These are phyloP conservation scores for Hypoxylon sp. DNA, from an alignment of 2,329 filamentous ascomycete species.

Conservation along the genomic window DNA sequence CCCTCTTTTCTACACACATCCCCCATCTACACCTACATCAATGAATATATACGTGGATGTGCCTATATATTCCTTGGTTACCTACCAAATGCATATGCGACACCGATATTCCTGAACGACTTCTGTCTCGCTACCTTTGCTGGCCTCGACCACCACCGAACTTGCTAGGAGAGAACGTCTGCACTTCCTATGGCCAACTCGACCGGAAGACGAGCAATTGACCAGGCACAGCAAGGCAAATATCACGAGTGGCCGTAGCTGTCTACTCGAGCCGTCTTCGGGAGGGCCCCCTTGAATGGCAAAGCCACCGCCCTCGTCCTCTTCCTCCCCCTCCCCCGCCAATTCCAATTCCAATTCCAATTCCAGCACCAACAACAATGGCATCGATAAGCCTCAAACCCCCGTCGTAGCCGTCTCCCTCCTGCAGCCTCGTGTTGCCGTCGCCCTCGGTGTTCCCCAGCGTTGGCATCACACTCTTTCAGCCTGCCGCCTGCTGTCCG, in stretches of 20 bases:
- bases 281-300: slow-evolving; percentile 43
- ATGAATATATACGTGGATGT: neutral
- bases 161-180: too few relatives aligned
- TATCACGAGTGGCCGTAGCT: slow-evolving; percentile 7
- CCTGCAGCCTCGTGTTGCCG: slow-evolving; percentile 81
- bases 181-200: slow-evolving; percentile 38
- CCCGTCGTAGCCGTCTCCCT: slow-evolving; percentile 56
- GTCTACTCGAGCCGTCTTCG: slow-evolving; percentile 24
- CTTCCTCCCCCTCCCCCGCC: slow-evolving; percentile 11
- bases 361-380: slow-evolving; percentile 26
- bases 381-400: slow-evolving; percentile 26
- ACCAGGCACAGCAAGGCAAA: slow-evolving; percentile 21
- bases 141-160: neutral
- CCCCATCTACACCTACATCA: neutral
- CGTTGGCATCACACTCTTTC: slow-evolving; percentile 81
- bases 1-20: too few relatives aligned
- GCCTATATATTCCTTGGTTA: neutral
- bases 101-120: slow-evolving; percentile 17
- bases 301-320: slow-evolving; percentile 34
- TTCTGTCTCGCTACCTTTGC: neutral
- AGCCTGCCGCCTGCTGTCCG: slow-evolving; percentile 77
- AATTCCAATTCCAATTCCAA: neutral
- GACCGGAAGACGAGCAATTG: slow-evolving; percentile 21
- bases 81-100: slow-evolving; percentile 7
- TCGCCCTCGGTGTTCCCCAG: slow-evolving; percentile 78